Evolutionary conservation across 2,329 filamentous ascomycete species (phyloP).

Genomic region (Aaosphaeria arxii): DNA sequence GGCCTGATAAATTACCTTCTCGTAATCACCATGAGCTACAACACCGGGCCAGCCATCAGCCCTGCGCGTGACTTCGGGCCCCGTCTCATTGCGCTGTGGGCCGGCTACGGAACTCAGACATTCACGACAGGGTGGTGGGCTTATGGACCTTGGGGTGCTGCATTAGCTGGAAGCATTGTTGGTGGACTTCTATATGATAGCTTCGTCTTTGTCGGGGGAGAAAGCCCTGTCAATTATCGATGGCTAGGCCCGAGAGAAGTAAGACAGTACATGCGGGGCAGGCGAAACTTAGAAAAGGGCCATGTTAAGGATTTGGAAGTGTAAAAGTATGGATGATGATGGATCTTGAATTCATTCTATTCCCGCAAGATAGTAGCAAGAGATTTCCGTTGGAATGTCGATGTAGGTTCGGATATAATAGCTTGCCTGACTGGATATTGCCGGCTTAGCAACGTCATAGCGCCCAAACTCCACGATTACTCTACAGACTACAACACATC

Average conservation of each 20-base stretch:
- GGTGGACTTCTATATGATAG: conserved; percentile 28
- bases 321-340: no score
- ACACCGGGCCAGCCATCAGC: conserved; percentile 54
- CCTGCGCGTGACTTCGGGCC: conserved; percentile 70
- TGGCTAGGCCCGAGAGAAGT: conserved; percentile 1
- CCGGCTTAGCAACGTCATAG: no score
- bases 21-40: conserved; percentile 24
- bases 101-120: conserved; percentile 61
- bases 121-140: conserved; percentile 27
- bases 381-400: no score
- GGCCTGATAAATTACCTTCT: conserved; percentile 22
- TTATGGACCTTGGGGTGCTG: conserved; percentile 23
- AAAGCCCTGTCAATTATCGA: conserved; percentile 1
- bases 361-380: no score
- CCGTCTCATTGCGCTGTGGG: conserved; percentile 62
- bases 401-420: no score
- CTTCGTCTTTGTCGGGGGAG: conserved; percentile 25
- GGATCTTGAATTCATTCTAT: no score
- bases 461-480: no score
- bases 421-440: no score
- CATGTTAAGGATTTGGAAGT: no score
- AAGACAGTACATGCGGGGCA: neutral
- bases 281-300: neutral
- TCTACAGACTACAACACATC: no score
- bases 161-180: conserved; percentile 20